Evolutionary conservation across 495 filamentous ascomycete genomes (phyloP).

Genomic region (Aspergillus ellipticus): DNA sequence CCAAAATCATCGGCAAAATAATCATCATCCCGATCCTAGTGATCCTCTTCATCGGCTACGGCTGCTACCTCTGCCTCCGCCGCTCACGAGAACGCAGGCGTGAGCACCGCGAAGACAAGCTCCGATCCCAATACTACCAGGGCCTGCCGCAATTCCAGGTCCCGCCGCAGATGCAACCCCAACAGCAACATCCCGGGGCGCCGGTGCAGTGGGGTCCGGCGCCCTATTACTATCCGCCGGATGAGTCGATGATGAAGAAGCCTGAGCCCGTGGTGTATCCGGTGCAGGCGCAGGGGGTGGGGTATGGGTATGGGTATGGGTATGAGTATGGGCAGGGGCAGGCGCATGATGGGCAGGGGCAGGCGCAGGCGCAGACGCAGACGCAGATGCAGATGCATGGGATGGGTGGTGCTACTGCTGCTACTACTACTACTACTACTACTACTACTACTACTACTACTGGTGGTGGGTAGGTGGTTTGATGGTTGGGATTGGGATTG

Average conservation of each 20-base stretch:
- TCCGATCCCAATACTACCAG: neutral
- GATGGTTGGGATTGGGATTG: neutral
- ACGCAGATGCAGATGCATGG: neutral
- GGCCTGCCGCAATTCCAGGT: neutral
- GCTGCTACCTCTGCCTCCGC: neutral
- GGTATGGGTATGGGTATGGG: neutral
- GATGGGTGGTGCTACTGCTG: neutral
- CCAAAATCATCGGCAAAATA: constrained; percentile 1
- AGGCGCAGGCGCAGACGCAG: neutral
- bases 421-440: neutral
- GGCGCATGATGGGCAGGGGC: neutral
- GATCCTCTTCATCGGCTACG: neutral
- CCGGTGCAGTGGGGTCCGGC: neutral
- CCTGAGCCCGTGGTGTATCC: neutral
- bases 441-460: too few species aligned
- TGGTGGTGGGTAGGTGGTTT: neutral
- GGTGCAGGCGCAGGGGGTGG: neutral
- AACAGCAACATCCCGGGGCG: neutral
- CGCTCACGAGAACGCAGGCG: neutral
- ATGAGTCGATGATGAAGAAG: neutral
- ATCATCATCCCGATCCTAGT: constrained; percentile 3
- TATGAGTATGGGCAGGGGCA: neutral
- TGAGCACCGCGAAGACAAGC: neutral
- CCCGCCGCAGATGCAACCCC: neutral
- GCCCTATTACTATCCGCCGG: neutral